Percentiles rank a stretch among this genome's conserved stretches.
These are phyloP conservation scores for Phaeosphaeria sp. DNA, from an alignment of 2,329 filamentous ascomycete species.

Conservation along the genomic window DNA sequence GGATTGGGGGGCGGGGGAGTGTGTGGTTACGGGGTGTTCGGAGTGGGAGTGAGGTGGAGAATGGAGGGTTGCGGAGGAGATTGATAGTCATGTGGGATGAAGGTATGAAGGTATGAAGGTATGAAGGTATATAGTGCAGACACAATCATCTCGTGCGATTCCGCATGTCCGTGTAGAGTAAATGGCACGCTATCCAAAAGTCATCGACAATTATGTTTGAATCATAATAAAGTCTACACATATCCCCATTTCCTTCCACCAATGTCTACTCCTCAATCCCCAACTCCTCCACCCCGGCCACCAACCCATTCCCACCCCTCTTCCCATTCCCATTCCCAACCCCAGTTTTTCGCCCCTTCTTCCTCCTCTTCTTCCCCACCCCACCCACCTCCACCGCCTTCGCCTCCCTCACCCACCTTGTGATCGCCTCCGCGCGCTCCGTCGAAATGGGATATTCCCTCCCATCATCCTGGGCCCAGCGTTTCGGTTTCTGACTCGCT, in stretches of 20 bases:
- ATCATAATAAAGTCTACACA: too few species aligned
- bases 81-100: neutral
- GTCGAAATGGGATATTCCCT: constrained; percentile 74
- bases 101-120: too few species aligned
- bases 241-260: neutral
- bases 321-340: neutral
- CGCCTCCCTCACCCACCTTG: constrained; percentile 69
- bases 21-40: constrained; percentile 10
- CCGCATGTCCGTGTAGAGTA: too few species aligned
- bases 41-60: constrained; percentile 5
- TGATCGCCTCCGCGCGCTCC: constrained; percentile 72
- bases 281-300: neutral
- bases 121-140: too few species aligned
- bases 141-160: too few species aligned
- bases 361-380: constrained; percentile 29
- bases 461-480: constrained; percentile 70
- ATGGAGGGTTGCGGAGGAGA: neutral
- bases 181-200: too few species aligned
- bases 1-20: constrained; percentile 5
- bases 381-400: constrained; percentile 46
- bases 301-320: neutral
- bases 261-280: neutral
- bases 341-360: neutral
- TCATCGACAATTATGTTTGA: too few species aligned
- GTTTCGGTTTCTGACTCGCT: constrained; percentile 48